Evolutionary conservation across 305 asterid genomes (phyloP).

Genomic region (Plantago lanceolata): DNA sequence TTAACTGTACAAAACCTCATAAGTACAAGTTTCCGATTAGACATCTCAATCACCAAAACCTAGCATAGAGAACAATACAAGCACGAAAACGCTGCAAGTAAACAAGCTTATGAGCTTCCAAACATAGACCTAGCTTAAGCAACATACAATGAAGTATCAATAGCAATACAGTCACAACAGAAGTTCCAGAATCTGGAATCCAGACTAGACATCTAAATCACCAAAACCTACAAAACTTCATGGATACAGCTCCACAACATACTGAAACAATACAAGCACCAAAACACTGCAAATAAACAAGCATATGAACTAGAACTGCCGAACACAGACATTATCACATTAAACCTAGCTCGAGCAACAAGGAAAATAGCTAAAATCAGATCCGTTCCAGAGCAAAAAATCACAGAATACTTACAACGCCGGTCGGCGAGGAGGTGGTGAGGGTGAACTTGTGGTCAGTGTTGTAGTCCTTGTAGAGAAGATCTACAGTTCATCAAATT

Average conservation of each 20-base stretch:
- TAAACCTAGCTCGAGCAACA: too few relatives aligned
- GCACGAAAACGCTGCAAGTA: not conserved
- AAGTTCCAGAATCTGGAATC: not conserved
- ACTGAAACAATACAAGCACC: slow-evolving; percentile 1
- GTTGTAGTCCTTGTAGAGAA: slow-evolving; percentile 70
- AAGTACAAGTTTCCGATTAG: not conserved
- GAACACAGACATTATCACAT: too few relatives aligned
- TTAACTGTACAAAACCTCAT: not conserved
- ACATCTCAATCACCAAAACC: not conserved
- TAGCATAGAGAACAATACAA: slow-evolving; percentile 1
- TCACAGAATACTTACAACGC: slow-evolving; percentile 50
- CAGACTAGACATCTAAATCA: not conserved
- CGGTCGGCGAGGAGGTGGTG: slow-evolving; percentile 57
- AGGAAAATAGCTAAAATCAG: slow-evolving; percentile 11
- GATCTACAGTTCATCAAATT: slow-evolving; percentile 42
- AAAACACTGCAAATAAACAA: not conserved
- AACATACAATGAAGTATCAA: not conserved
- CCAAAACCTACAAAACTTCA: not conserved
- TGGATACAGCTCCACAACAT: not conserved
- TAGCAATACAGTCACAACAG: not conserved
- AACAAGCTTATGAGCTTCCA: too few relatives aligned
- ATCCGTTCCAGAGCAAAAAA: slow-evolving; percentile 17
- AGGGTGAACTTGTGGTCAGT: slow-evolving; percentile 67
- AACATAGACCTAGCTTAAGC: not conserved
- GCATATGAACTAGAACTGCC: too few relatives aligned